A percentile compares a stretch with the other conserved stretches of the same genome.
These are phyloP conservation scores for Daldinia bambusicola DNA, from an alignment of 495 filamentous ascomycete species.

Conservation along the genomic window DNA sequence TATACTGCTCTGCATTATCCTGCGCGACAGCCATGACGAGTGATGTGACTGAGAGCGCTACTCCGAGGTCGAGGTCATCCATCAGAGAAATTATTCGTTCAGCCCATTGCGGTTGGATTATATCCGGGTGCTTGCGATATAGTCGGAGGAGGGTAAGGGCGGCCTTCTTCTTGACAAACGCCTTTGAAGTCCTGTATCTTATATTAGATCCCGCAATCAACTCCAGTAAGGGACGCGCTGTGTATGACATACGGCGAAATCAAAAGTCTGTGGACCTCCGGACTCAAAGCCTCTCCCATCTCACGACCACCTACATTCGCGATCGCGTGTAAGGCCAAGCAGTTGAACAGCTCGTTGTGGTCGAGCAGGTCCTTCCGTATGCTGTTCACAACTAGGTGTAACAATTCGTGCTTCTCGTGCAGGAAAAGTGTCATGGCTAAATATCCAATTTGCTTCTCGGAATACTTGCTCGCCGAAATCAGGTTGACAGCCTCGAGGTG, in stretches of 20 bases:
- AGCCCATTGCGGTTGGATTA: constrained; percentile 96
- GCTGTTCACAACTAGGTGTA: constrained; percentile 97
- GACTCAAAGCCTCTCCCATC: constrained; percentile 94
- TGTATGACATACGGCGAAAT: constrained; percentile 85
- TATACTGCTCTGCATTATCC: constrained; percentile 92
- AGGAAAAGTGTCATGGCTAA: constrained; percentile 96
- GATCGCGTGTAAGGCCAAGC: constrained; percentile 97
- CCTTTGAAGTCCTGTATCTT: constrained; percentile 81
- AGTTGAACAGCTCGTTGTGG: constrained; percentile 97
- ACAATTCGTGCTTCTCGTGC: constrained; percentile 94
- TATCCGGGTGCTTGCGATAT: constrained; percentile 91
- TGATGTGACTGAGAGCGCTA: constrained; percentile 94
- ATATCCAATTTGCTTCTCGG: constrained; percentile 99
- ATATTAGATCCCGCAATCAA: constrained; percentile 13
- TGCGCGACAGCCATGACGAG: constrained; percentile 96
- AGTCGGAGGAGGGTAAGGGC: constrained; percentile 94
- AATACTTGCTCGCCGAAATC: constrained; percentile 96
- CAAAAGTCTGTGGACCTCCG: constrained; percentile 91
- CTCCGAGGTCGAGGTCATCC: constrained; percentile 96
- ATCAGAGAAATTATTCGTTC: constrained; percentile 97
- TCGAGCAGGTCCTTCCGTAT: constrained; percentile 96
- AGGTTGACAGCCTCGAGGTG: constrained; percentile 98
- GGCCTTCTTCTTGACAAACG: constrained; percentile 99
- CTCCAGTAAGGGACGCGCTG: neutral
- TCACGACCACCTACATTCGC: constrained; percentile 96